Base-by-base conservation (phyloP, 129 eudicot species). In the Artemisia tridentata region DNA sequence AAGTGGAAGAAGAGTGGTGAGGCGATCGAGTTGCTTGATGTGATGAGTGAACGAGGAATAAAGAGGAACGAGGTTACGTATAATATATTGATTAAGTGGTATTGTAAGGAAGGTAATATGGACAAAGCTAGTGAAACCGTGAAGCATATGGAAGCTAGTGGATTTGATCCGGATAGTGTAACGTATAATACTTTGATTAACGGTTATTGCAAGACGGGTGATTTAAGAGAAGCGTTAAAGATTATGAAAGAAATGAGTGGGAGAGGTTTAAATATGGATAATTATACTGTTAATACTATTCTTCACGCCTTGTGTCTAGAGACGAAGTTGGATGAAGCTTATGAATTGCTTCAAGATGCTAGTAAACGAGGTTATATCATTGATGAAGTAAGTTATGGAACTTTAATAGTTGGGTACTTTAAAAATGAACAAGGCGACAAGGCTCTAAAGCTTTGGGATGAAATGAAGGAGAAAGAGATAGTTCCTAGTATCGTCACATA, bases 371-470 rank as follows among this genome's bases (percentile, higher is more conserved):
- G 98, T 55, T 92, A 88, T 72, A 72, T 81, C 27, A 73, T 86
- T 47, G 98, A 92, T 75, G 88, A 84, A 78, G 91, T 92, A 59
- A 88, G 98, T 80, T 88, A 88, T 72, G 95, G 98, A 29, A 88
- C 95, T 51, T 78, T 92, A 41, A 88, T 92, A 62, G 81, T 82
- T 25, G 96, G 89, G 20, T 88, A 83, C 68, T 92, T 81, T 57
- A 86, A 84, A 76, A 82, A 83, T 15, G 89, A 56, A 72, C 79
- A 92, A 57, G 76, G 31, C 12, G 95, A 80, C 7, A 68, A 71
- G 19, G 98, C 91, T 21, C 48, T 84, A 75, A 79, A 85, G 67
- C 72, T 92, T 18, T 92, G 98, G 98, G 84, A 86, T 51, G 95
- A 92, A 75, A 92, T 92, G 98, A 85, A 88, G 81, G 45, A 38